Percentiles rank a stretch among this genome's conserved stretches.
phyloP scores from a whole-genome alignment of 2,329 filamentous ascomycete genomes.

The Myriosclerotinia curreyana region DNA sequence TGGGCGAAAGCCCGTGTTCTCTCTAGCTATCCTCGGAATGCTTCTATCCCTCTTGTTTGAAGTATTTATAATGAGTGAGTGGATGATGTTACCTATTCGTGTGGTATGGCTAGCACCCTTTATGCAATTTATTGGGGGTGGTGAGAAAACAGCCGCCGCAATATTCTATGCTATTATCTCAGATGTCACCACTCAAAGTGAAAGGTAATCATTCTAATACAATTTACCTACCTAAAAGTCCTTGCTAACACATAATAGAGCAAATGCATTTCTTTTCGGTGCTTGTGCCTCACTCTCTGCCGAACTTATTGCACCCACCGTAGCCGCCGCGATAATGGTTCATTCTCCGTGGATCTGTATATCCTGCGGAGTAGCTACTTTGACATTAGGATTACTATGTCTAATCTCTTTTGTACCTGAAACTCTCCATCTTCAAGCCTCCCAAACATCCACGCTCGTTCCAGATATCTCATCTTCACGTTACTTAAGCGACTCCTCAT shows the following conservation, averaged over 20 bases:
- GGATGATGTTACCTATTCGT: conserved; percentile 37
- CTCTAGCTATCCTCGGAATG: conserved; percentile 38
- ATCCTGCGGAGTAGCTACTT: conserved; percentile 25
- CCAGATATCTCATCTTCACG: conserved; percentile 13
- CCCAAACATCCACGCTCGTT: conserved; percentile 15
- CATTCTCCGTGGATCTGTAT: conserved; percentile 35
- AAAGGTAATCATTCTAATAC: conserved; percentile 35
- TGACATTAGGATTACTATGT: conserved; percentile 27
- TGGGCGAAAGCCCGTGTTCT: conserved; percentile 41
- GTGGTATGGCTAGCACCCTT: conserved; percentile 41
- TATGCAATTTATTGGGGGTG: conserved; percentile 41
- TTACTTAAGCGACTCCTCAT: conserved; percentile 13
- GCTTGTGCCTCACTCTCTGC: conserved; percentile 38
- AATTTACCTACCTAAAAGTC: background rate
- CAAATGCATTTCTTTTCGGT: conserved; percentile 41
- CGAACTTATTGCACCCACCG: conserved; percentile 41
- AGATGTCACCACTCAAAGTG: conserved; percentile 42
- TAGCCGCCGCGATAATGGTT: conserved; percentile 42
- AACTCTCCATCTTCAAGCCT: conserved; percentile 33
- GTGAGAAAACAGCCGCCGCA: conserved; percentile 38
- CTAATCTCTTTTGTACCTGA: conserved; percentile 38
- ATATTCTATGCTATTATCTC: conserved; percentile 41
- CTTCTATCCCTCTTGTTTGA: conserved; percentile 35
- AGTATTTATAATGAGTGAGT: conserved; percentile 41
- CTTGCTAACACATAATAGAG: conserved; percentile 33